Base-by-base conservation (phyloP, 2,329 filamentous ascomycete genomes). In the Zymoseptoria brevis region DNA sequence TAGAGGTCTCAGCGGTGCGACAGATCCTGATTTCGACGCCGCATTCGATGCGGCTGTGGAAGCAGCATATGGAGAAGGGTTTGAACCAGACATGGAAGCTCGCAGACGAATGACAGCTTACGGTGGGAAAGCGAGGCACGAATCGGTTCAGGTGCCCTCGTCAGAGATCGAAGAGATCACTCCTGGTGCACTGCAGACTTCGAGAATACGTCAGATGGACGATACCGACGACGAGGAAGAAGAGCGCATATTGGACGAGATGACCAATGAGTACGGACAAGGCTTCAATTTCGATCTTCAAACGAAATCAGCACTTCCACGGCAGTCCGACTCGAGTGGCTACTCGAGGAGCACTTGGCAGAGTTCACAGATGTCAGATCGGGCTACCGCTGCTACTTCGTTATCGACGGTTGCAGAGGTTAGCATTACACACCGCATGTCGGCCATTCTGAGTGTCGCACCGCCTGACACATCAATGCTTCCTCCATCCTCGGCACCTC, bases 41-140 rank as follows among this genome's bases (percentile, higher is more conserved):
- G 94, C 94, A 3, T 80, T 97, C 50, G 93, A 97, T 75, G 93
- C 92, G 22, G 94, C 94, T 13, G 92, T 97, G 8, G 94, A 97
- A 74, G 93, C 93, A 55, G 94, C 93, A 4, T 99, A 97, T 72
- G 88, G 96, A 71, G 91, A 96, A 63, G 89, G 89, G 0, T 89
- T 90, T 63, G 91, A 96, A 70, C 88, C 88, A 3, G 84, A 83
- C 72, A 80, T 80, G 19, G 74, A 80, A 6, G 76, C 77, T 22
- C 74, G 79, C 26, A 74, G 72, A 16, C 65, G 66, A 8, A 51
- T 60, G 35, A 67, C 64, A 0, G 63, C 58, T 8, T 57, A 60
- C 49, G 56, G 57, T 54, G 65, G 59, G 45, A 61, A 41, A n/a
- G 56, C 61, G 19, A 45, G 35, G 35, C 62, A 64, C 30, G 63